These are phyloP conservation scores for Backusella luteola DNA, from an alignment of 192 early-diverging fungal species.

Conservation along the genomic window DNA sequence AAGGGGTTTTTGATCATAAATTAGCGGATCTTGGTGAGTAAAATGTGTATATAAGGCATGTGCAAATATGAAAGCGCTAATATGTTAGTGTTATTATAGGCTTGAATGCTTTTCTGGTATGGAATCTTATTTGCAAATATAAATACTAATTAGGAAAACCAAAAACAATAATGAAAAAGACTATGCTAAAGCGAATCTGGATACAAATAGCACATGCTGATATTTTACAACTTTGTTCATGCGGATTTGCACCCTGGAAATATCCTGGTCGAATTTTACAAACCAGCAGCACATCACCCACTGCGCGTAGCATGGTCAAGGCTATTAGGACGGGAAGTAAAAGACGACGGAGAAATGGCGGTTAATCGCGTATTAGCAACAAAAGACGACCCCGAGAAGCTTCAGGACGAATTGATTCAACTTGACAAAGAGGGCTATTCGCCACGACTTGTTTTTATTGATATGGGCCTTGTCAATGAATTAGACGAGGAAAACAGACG, in stretches of 20 bases:
- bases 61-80: background rate
- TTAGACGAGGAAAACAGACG: conserved; percentile 70
- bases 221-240: conserved; percentile 93
- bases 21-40: conserved; percentile 73
- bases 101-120: conserved; percentile 70
- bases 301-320: conserved; percentile 44
- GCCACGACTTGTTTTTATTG: conserved; percentile 81
- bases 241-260: conserved; percentile 95
- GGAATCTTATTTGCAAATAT: background rate
- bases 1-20: conserved; percentile 68
- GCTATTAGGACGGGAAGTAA: conserved; percentile 21
- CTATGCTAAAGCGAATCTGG: background rate
- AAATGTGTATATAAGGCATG: background rate
- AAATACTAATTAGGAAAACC: background rate
- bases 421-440: conserved; percentile 70
- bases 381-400: conserved; percentile 40
- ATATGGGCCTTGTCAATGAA: conserved; percentile 86
- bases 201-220: conserved; percentile 74
- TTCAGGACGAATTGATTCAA: conserved; percentile 42
- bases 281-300: conserved; percentile 52
- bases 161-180: background rate
- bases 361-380: conserved; percentile 36
- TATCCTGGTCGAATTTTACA: conserved; percentile 80
- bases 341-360: conserved; percentile 41
- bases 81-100: conserved; percentile 25